Conservation (phyloP, 2,329 filamentous ascomycete species). For the Penicillium sp. region DNA sequence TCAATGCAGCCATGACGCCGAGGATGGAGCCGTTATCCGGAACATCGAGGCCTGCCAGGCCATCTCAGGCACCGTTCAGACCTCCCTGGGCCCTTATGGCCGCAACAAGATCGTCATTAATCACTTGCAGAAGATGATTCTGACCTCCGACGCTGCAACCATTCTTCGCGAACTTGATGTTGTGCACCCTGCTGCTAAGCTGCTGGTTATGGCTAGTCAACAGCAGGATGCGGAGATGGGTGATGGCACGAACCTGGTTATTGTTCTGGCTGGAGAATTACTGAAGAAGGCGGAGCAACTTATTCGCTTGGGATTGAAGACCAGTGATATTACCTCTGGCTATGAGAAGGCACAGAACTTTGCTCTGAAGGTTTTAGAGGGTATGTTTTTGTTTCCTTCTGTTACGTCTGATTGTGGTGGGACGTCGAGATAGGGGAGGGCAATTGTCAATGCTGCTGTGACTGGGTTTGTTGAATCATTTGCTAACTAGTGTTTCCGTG, state of each 20-base stretch:
- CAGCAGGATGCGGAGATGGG: constrained; percentile 99
- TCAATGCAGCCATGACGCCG: constrained; percentile 82
- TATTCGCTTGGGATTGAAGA: constrained; percentile 94
- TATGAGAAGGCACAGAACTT: constrained; percentile 94
- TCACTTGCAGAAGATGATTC: constrained; percentile 98
- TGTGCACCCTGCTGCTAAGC: constrained; percentile 95
- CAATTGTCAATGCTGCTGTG: neutral
- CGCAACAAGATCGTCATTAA: constrained; percentile 99
- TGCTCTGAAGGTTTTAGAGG: constrained; percentile 81
- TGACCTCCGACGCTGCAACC: constrained; percentile 96
- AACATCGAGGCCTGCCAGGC: constrained; percentile 98
- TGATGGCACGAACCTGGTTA: constrained; percentile 96
- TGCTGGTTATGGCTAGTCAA: constrained; percentile 97
- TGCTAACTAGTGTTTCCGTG: constrained; percentile 15
- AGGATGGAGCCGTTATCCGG: constrained; percentile 97
- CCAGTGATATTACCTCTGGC: constrained; percentile 93
- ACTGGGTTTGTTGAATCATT: neutral
- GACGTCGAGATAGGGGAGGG: neutral
- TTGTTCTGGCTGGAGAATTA: constrained; percentile 91
- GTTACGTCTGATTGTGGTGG: constrained; percentile 1
- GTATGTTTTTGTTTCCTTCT: constrained; percentile 42
- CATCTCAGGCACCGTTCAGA: constrained; percentile 94
- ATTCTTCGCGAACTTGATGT: constrained; percentile 98
- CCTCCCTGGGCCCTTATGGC: constrained; percentile 93
- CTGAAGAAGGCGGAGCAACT: constrained; percentile 97